These are phyloP conservation scores for Eucalyptus pumila DNA, from an alignment of 345 rosid species.

Conservation along the genomic window DNA sequence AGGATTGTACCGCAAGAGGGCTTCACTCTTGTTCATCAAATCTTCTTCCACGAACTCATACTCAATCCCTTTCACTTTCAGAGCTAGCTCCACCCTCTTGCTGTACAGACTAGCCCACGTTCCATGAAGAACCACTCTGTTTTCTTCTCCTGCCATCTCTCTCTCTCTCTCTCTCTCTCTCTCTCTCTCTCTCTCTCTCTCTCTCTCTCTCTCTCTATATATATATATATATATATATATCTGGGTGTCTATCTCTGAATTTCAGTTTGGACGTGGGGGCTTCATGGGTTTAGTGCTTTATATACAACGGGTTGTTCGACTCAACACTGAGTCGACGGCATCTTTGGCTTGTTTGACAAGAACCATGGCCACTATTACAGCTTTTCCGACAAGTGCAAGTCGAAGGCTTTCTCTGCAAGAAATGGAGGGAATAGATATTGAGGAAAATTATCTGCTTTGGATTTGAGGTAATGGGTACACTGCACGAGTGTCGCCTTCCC, in stretches of 20 bases:
- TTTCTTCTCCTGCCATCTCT: conserved; percentile 13
- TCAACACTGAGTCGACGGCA: background rate
- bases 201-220: background rate
- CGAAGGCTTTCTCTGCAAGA: background rate
- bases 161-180: background rate
- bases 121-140: conserved; percentile 20
- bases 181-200: conserved; percentile 3
- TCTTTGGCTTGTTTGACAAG: background rate
- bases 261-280: background rate
- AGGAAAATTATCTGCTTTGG: background rate
- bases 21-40: conserved; percentile 15
- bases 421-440: background rate
- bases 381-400: background rate
- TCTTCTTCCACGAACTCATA: conserved; percentile 32
- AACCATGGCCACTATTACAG: background rate
- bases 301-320: background rate
- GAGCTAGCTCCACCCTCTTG: conserved; percentile 26
- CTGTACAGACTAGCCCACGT: conserved; percentile 10
- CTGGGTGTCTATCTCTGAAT: background rate
- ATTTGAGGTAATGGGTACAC: background rate
- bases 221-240: too few species aligned
- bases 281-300: background rate
- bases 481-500: background rate
- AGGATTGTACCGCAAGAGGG: conserved; percentile 16
- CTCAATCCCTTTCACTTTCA: conserved; percentile 18